Percentiles rank a stretch among this genome's conserved stretches.
Conservation (phyloP, 2,329 filamentous ascomycete genomes). For the Ophiocordyceps sinensis region DNA sequence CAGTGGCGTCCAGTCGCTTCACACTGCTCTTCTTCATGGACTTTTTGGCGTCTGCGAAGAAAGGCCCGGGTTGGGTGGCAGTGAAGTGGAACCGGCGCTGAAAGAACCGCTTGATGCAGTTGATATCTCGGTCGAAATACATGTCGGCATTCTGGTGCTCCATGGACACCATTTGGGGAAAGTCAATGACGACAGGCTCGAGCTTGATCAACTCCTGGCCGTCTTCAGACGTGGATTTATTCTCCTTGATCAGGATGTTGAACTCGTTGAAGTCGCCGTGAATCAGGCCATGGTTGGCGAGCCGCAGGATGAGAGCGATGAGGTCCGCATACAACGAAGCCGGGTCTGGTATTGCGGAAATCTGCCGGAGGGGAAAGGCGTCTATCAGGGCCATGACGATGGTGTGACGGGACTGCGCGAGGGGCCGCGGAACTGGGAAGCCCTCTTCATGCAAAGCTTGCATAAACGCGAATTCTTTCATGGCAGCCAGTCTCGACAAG, state of each 20-base stretch:
- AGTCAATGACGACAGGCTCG: conserved; percentile 83
- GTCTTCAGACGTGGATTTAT: conserved; percentile 25
- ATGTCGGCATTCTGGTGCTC: conserved; percentile 88
- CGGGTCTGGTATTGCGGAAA: conserved; percentile 69
- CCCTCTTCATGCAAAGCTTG: conserved; percentile 67
- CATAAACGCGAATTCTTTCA: conserved; percentile 95
- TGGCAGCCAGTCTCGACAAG: conserved; percentile 78
- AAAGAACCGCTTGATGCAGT: conserved; percentile 93
- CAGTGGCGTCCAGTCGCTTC: conserved; percentile 67
- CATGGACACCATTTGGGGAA: conserved; percentile 95
- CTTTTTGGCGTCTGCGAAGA: conserved; percentile 73
- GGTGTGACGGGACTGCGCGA: conserved; percentile 84
- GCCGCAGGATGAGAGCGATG: conserved; percentile 68
- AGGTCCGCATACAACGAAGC: conserved; percentile 82
- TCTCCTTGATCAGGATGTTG: conserved; percentile 89
- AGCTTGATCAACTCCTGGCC: conserved; percentile 33
- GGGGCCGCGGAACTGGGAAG: conserved; percentile 77
- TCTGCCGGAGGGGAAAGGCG: conserved; percentile 80
- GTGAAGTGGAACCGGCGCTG: conserved; percentile 77
- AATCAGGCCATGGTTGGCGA: conserved; percentile 79
- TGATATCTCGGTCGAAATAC: conserved; percentile 94
- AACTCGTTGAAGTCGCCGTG: conserved; percentile 99
- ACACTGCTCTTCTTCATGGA: conserved; percentile 48
- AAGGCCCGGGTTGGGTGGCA: conserved; percentile 67
- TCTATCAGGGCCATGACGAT: conserved; percentile 93